Evolutionary conservation across 2,329 filamentous ascomycete genomes (phyloP), one percentile per base, ranked within the genome.

Genomic region (Arthrobotrys megalospora): DNA sequence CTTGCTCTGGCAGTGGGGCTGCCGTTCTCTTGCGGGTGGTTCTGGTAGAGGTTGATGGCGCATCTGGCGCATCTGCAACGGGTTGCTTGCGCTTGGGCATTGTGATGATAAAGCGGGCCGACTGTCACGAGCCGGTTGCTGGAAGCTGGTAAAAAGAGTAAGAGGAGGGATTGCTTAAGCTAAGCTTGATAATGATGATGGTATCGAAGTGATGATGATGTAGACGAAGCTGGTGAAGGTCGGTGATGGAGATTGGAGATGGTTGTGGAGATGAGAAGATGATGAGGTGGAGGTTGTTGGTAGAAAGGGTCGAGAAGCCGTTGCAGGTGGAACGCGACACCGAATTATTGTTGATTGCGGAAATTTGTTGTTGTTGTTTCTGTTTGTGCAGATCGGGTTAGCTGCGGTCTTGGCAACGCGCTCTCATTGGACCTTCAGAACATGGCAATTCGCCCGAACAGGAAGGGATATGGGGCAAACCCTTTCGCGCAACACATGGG

Each of bases 331-430:
- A 73, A 76, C 72, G 72, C 72, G 72, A 76, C 58, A 48, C 28
- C 32, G 65, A 69, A 58, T 65, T 76, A 52, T 50, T 64, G 32
- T 55, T 69, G 34, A 64, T 76, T 76, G 47, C n/a, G 55, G 53
- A 28, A 48, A 73, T 65, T 65, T 76, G 72, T 76, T 76, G 68
- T 72, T 72, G 72, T 76, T 69, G 72, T 69, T 76, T 76, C 71
- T 69, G 47, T 76, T 69, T 69, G 5, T 45, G 45, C 72, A 12
- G 55, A 76, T 69, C 58, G 8, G 72, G 72, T 64, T 69, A 76
- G 72, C 58, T 16, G 14, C 7, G 11, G 11, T 58, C 55, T 58
- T 58, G 55, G 55, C 62, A 67, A 41, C 19, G 24, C 52, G 52
- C 55, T 66, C 34, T 32, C 10, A 76, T 76, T 76, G 65, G 72